These are phyloP conservation scores for Crepidotus variabilis DNA, from an alignment of 768 basidiomycete species.

Conservation along the genomic window DNA sequence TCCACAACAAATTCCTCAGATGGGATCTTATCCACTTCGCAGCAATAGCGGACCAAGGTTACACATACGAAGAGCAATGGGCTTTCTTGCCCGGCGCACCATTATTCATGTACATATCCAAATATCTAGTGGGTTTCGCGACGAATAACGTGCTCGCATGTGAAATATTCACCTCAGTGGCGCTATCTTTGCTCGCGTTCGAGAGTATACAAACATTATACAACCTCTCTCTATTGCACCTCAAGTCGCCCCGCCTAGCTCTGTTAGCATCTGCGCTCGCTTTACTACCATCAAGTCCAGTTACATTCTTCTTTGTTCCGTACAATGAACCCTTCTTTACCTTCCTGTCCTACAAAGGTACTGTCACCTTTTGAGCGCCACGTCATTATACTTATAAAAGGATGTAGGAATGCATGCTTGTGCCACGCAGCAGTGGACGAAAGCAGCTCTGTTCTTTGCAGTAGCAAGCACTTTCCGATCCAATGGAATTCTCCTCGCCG, in stretches of 20 bases:
- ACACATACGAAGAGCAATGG: slow-evolving; percentile 75
- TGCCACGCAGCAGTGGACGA: slow-evolving; percentile 43
- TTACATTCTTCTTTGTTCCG: slow-evolving; percentile 63
- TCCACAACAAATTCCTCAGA: slow-evolving; percentile 44
- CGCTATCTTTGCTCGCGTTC: slow-evolving; percentile 33
- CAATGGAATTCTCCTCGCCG: slow-evolving; percentile 73
- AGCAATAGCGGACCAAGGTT: slow-evolving; percentile 56
- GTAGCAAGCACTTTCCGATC: slow-evolving; percentile 68
- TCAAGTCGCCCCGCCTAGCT: slow-evolving; percentile 55
- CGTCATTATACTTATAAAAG: neutral
- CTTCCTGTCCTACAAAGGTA: slow-evolving; percentile 70
- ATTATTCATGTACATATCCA: slow-evolving; percentile 42
- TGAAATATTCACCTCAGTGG: slow-evolving; percentile 32
- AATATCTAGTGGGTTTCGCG: slow-evolving; percentile 18
- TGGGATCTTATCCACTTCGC: slow-evolving; percentile 91
- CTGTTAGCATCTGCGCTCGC: slow-evolving; percentile 62
- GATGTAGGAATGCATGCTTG: slow-evolving; percentile 61
- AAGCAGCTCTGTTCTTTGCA: slow-evolving; percentile 59
- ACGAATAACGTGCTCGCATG: slow-evolving; percentile 3
- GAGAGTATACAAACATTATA: slow-evolving; percentile 48
- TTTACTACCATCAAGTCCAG: slow-evolving; percentile 78
- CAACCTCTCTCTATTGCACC: slow-evolving; percentile 54
- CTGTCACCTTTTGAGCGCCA: slow-evolving; percentile 13
- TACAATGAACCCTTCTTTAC: slow-evolving; percentile 90
- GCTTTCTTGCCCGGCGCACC: slow-evolving; percentile 82